A percentile compares a stretch with the other conserved stretches of the same genome.
Evolutionary conservation across 1,139 yeast genomes (phyloP).

Genomic region (Yamadazyma atmosphaerica): DNA sequence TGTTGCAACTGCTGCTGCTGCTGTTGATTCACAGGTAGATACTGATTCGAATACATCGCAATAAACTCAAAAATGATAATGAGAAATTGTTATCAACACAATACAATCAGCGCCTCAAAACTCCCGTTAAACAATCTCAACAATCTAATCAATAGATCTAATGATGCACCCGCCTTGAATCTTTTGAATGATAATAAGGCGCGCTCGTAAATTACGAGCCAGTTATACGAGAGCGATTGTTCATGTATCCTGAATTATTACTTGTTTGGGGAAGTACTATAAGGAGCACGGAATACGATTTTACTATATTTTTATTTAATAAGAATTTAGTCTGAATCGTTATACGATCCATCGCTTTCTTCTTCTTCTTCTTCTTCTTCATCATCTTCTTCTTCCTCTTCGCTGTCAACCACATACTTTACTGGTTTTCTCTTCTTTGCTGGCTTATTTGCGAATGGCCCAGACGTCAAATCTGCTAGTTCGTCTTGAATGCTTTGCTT

Average conservation of each 20-base stretch:
- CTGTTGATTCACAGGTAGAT: neutral
- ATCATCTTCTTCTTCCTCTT: constrained; percentile 6
- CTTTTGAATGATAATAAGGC: neutral
- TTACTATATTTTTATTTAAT: too few relatives aligned
- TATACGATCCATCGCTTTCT: constrained; percentile 9
- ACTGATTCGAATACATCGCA: neutral
- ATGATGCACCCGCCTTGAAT: neutral
- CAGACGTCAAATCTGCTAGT: constrained; percentile 8
- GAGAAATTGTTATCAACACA: too few relatives aligned
- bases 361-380: constrained; percentile 5
- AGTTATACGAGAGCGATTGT: neutral
- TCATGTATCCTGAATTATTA: too few relatives aligned
- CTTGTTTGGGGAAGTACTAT: too few relatives aligned
- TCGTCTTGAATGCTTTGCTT: constrained; percentile 10
- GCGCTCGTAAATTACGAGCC: constrained; percentile 1
- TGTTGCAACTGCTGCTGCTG: neutral
- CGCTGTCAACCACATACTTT: constrained; percentile 6
- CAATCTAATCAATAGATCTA: neutral
- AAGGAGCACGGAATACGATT: too few relatives aligned
- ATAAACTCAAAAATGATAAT: neutral
- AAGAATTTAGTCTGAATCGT: constrained; percentile 6
- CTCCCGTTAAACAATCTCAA: too few relatives aligned
- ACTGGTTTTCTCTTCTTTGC: constrained; percentile 4
- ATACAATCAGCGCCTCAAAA: too few relatives aligned
- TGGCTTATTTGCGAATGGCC: constrained; percentile 1